Conservation (phyloP, 2,329 filamentous ascomycete genomes). For the Fusarium domesticum region DNA sequence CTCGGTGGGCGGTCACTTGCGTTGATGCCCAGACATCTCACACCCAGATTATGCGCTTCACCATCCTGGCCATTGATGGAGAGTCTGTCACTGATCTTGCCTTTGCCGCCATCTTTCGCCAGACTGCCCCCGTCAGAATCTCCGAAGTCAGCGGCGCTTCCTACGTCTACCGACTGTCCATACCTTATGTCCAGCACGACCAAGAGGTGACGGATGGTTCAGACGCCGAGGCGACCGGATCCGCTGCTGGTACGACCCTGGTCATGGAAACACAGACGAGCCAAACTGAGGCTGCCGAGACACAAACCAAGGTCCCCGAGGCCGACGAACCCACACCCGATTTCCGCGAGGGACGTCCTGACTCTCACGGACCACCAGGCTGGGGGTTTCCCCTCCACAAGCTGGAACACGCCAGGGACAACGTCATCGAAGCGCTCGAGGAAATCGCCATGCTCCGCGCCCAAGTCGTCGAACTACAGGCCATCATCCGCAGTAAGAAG, state of each 20-base stretch:
- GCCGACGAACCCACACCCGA: not conserved
- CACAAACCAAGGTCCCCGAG: not conserved
- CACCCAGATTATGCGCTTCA: constrained; percentile 45
- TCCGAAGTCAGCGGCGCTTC: constrained; percentile 42
- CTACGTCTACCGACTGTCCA: constrained; percentile 23
- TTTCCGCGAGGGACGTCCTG: not conserved
- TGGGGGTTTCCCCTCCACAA: constrained; percentile 12
- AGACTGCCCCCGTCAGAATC: constrained; percentile 42
- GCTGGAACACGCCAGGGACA: constrained; percentile 32
- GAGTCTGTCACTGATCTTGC: constrained; percentile 35
- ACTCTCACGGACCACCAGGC: constrained; percentile 2
- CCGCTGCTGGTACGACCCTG: not conserved
- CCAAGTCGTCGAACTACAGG: constrained; percentile 41
- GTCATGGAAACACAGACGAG: not conserved
- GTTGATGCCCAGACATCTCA: constrained; percentile 37
- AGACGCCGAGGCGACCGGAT: not conserved
- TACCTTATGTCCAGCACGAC: constrained; percentile 26
- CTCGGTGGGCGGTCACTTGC: constrained; percentile 49
- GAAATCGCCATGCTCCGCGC: constrained; percentile 44
- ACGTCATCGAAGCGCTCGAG: constrained; percentile 42
- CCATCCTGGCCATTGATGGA: constrained; percentile 43
- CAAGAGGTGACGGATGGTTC: constrained; percentile 1
- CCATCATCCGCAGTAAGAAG: constrained; percentile 43
- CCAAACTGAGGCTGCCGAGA: not conserved
- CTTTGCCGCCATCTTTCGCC: constrained; percentile 46